Evolutionary conservation across 495 filamentous ascomycete genomes (phyloP).

Genomic region (Margaritispora aquatica): DNA sequence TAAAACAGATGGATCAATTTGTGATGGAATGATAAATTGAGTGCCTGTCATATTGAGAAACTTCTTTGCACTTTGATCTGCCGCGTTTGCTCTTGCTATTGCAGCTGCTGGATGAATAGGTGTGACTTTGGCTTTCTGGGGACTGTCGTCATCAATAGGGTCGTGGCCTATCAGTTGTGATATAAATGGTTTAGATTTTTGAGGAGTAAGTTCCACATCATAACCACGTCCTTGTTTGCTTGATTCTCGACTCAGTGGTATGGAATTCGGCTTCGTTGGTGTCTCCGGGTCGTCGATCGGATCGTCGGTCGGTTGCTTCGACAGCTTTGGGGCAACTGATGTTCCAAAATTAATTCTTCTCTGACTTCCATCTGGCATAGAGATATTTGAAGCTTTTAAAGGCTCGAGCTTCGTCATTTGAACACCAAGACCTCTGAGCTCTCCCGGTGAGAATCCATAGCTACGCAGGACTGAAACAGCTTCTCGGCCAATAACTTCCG

Average conservation of each 20-base stretch:
- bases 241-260: neutral
- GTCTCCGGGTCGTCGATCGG: conserved; percentile 24
- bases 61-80: conserved; percentile 51
- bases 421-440: conserved; percentile 81
- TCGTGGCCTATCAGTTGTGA: conserved; percentile 28
- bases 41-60: conserved; percentile 75
- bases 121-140: conserved; percentile 49
- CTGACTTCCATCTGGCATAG: conserved; percentile 52
- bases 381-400: conserved; percentile 41
- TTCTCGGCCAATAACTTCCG: conserved; percentile 66
- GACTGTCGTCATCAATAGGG: conserved; percentile 55
- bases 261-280: conserved; percentile 25
- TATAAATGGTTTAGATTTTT: conserved; percentile 5
- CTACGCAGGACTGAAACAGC: conserved; percentile 74
- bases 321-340: conserved; percentile 6
- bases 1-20: conserved; percentile 67
- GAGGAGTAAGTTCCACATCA: conserved; percentile 23
- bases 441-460: conserved; percentile 82
- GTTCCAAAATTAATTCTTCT: conserved; percentile 24
- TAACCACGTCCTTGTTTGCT: conserved; percentile 21
- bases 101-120: conserved; percentile 45
- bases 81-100: conserved; percentile 45
- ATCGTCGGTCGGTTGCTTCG: conserved; percentile 16
- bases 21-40: conserved; percentile 81
- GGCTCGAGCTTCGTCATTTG: conserved; percentile 90